Conservation (phyloP, 495 filamentous ascomycete genomes). For the Neurospora sp. region DNA sequence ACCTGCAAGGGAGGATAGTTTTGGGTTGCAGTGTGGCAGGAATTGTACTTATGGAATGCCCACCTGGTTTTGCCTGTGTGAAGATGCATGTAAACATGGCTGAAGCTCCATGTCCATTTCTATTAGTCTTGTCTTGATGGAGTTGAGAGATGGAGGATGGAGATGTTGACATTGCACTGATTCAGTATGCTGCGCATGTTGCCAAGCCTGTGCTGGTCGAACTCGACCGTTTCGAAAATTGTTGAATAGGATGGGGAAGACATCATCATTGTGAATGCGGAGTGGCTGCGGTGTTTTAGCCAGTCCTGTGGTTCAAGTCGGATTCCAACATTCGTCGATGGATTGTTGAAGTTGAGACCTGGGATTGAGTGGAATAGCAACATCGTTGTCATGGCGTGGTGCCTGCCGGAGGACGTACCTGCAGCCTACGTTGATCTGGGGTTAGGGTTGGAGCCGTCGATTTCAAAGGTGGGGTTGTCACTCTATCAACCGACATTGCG, state of each 20-base stretch:
- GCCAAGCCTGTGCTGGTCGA: background rate
- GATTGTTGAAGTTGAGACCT: background rate
- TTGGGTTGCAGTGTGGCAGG: background rate
- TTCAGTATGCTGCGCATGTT: background rate
- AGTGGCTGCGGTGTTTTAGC: background rate
- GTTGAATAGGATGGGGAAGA: background rate
- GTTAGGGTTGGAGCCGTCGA: background rate
- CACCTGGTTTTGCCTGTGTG: background rate
- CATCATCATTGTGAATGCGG: background rate
- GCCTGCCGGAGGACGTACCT: background rate
- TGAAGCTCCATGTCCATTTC: rapidly evolving
- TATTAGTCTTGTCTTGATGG: background rate
- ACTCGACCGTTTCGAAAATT: background rate
- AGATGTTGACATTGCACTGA: background rate
- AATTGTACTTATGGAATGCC: background rate
- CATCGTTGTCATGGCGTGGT: background rate
- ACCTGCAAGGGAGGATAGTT: background rate
- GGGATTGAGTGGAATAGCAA: background rate
- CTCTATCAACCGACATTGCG: background rate
- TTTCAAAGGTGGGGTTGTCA: background rate
- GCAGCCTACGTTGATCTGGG: background rate
- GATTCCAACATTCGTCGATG: background rate
- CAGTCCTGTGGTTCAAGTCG: background rate
- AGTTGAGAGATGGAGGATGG: background rate
- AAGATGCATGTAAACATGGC: background rate